Evolutionary conservation across 257 asterid species (phyloP), one percentile per base, ranked within the genome.

Genomic region (Linaria vulgaris): DNA sequence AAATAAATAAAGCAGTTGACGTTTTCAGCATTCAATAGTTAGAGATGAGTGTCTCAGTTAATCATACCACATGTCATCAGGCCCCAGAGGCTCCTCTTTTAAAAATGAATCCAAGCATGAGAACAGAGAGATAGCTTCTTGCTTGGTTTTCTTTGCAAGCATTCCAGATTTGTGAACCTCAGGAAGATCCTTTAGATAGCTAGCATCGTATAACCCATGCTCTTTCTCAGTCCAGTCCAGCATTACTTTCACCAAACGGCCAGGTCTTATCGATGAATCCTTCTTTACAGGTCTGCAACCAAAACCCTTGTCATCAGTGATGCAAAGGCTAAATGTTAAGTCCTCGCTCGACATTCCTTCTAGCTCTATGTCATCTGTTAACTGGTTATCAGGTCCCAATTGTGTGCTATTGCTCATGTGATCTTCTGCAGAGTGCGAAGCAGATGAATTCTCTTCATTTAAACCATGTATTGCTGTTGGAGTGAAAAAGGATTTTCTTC

Each of bases 11-110:
- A 27, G 56, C 53, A 47, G 56, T 64, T 3, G 45, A 17, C 67
- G 47, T 39, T 38, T 52, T 17, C 39, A 60, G 44, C 13, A 78
- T 51, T 66, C 61, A 41, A 13, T n/a, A 44, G 10, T 47, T 23
- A 24, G 65, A 27, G 23, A 39, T 37, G 3, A 27, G 6, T 27
- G 4, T 27, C 46, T 51, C 51, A 4, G 43, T 27, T 46, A 64
- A 47, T 34, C 44, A 44, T 80, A 90, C 99, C 99, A 94, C 99
- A 90, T 94, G 75, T 94, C 99, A 77, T 94, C 99, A 30, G 92
- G 99, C 62, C 97, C 99, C 20, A 94, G 71, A 17, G 97, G 99
- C 74, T 94, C 99, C 82, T 90, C 97, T 76, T 85, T 94, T 41
- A 87, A 78, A 82, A 94, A 94, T 55, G 96, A 88, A 78, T 94